Percentiles rank a stretch among this genome's conserved stretches.
These are phyloP conservation scores for Fusarium papillatum DNA, from an alignment of 2,329 filamentous ascomycete species.

Conservation along the genomic window DNA sequence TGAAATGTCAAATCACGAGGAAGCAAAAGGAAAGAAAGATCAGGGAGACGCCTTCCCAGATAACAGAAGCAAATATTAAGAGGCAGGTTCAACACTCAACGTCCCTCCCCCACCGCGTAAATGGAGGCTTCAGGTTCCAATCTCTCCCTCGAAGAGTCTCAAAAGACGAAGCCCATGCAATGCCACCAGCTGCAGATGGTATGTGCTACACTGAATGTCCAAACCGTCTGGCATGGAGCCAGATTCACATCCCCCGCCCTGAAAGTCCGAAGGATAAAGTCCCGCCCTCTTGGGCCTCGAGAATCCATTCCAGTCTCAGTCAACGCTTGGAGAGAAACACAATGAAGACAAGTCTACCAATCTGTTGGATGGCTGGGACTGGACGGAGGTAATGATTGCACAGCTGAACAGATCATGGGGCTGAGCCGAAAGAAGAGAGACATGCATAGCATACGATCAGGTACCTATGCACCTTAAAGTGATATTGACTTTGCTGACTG, in stretches of 20 bases:
- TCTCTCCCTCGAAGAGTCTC: conserved; percentile 25
- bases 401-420: background rate
- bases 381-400: background rate
- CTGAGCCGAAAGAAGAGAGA: background rate
- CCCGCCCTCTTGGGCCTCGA: conserved; percentile 17
- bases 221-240: conserved; percentile 34
- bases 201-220: conserved; percentile 19
- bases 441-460: background rate
- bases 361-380: background rate
- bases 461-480: background rate
- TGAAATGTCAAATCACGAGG: conserved; percentile 20
- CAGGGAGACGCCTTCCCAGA: conserved; percentile 4
- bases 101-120: background rate
- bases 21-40: conserved; percentile 7
- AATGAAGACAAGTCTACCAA: background rate
- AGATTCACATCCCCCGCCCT: conserved; percentile 10
- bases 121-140: background rate
- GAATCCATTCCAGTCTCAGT: conserved; percentile 31
- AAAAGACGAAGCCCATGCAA: conserved; percentile 1
- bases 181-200: conserved; percentile 14
- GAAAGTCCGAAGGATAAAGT: conserved; percentile 12
- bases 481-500: background rate
- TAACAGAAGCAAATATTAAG: background rate
- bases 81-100: background rate
- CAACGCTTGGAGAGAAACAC: background rate